Base-by-base conservation (phyloP, 768 basidiomycete genomes). In the Macrolepiota dolichaula region DNA sequence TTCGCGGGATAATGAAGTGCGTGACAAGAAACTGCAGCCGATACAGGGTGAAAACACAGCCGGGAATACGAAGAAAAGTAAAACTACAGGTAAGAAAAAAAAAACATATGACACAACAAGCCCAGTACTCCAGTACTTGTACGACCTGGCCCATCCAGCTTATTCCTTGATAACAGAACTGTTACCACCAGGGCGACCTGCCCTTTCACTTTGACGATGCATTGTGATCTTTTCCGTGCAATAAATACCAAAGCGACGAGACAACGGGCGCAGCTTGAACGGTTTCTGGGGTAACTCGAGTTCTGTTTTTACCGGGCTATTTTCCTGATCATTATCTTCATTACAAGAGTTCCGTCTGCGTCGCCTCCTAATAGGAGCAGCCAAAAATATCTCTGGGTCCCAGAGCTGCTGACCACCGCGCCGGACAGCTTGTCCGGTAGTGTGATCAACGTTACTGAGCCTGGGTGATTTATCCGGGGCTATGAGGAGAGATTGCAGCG, bases 241-340 rank as follows among this genome's bases (percentile, higher is more conserved):
- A 50, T 77, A 78, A 65, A 78, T 77, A 5, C 77, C 77, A 67
- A 76, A 78, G 15, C 76, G 71, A 15, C 71, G 70, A 35, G 64
- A 68, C 10, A 71, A 36, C 11, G 71, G 72, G 19, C 69, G 69
- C n/a, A 69, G 63, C 32, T 37, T 53, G 32, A 53, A 37, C 19
- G 74, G 63, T 38, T 62, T 66, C 25, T 65, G 67, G 25, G 67
- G 55, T 13, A 65, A 51, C 25, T 64, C 57, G 17, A 59, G 27
- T 12, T 40, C 35, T 17, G 47, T 12, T 29, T 64, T 62, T n/a
- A 67, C 70, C 2, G 54, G 63, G n/a, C 65, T 55, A 62, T 69
- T 71, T 59, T 77, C 69, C 70, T 75, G 61, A 38, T 78, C 77
- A 7, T 70, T 67, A 6, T 73, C 73, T 32, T 36, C 42, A 35